These are phyloP conservation scores for Mayamaea pseudoterrestris DNA, from an alignment of 108 stramenopile genomes.

Conservation along the genomic window DNA sequence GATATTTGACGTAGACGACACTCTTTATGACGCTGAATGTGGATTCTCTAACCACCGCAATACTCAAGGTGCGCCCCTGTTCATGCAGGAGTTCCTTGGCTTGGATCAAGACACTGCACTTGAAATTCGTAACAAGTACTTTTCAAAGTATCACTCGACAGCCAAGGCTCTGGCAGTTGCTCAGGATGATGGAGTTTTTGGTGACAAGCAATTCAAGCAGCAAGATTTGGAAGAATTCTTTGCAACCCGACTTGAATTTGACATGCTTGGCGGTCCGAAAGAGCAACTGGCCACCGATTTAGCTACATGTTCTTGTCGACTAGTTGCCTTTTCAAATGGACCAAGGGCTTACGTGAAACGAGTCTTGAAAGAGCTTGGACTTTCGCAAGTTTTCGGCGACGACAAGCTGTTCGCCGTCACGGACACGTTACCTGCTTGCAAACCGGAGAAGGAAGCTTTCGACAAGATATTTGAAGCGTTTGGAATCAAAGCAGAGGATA, in stretches of 20 bases:
- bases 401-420: slow-evolving; percentile 62
- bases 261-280: slow-evolving; percentile 29
- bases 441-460: slow-evolving; percentile 70
- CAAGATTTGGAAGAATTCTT: slow-evolving; percentile 53
- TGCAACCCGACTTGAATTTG: slow-evolving; percentile 55
- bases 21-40: slow-evolving; percentile 64
- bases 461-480: slow-evolving; percentile 37
- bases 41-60: slow-evolving; percentile 78
- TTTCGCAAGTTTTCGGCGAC: slow-evolving; percentile 39
- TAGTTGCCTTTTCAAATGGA: slow-evolving; percentile 72
- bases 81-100: slow-evolving; percentile 59
- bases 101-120: slow-evolving; percentile 41
- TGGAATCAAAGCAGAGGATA: slow-evolving; percentile 30
- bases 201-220: slow-evolving; percentile 24
- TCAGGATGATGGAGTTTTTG: slow-evolving; percentile 53
- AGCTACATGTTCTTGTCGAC: slow-evolving; percentile 17
- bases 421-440: slow-evolving; percentile 73
- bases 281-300: slow-evolving; percentile 26
- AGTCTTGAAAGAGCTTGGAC: slow-evolving; percentile 44
- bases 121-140: slow-evolving; percentile 51
- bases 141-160: slow-evolving; percentile 61
- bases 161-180: slow-evolving; percentile 69
- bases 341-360: slow-evolving; percentile 47
- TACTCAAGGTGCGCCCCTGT: slow-evolving; percentile 35
- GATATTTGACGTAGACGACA: slow-evolving; percentile 83